Evolutionary conservation across 805 yeast species (phyloP).

Genomic region (Candida wancherniae): DNA sequence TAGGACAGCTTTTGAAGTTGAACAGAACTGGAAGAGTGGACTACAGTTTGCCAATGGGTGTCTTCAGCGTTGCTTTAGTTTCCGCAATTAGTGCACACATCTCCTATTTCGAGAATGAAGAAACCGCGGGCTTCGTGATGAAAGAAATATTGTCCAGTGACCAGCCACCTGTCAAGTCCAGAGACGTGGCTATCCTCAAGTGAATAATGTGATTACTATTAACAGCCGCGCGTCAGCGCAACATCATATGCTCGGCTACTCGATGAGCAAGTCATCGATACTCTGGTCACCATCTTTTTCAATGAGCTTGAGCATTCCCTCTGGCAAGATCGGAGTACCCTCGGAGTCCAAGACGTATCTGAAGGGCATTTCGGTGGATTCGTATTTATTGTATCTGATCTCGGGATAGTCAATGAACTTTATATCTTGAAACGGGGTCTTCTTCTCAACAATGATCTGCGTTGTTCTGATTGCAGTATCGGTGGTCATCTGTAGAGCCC

Average conservation of each 20-base stretch:
- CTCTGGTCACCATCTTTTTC: conserved; percentile 81
- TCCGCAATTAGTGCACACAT: conserved; percentile 86
- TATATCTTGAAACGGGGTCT: conserved; percentile 60
- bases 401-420: conserved; percentile 92
- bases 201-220: too few species aligned
- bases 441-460: conserved; percentile 64
- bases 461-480: conserved; percentile 96
- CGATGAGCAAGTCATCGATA: conserved; percentile 60
- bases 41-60: conserved; percentile 70
- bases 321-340: conserved; percentile 79
- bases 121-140: conserved; percentile 75
- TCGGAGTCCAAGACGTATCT: conserved; percentile 68
- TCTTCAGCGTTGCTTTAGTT: conserved; percentile 72
- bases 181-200: conserved; percentile 25
- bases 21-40: conserved; percentile 80
- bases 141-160: conserved; percentile 43
- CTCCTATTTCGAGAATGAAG: conserved; percentile 80
- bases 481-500: conserved; percentile 91
- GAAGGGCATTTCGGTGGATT: conserved; percentile 97
- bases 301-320: conserved; percentile 85
- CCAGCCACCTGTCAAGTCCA: conserved; percentile 21
- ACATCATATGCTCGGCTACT: conserved; percentile 11
- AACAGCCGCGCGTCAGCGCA: background rate
- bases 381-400: conserved; percentile 78
- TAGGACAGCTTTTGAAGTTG: conserved; percentile 37